phyloP scores from a whole-genome alignment of 1,284 basidiomycete genomes.

The Trametes sp. region DNA sequence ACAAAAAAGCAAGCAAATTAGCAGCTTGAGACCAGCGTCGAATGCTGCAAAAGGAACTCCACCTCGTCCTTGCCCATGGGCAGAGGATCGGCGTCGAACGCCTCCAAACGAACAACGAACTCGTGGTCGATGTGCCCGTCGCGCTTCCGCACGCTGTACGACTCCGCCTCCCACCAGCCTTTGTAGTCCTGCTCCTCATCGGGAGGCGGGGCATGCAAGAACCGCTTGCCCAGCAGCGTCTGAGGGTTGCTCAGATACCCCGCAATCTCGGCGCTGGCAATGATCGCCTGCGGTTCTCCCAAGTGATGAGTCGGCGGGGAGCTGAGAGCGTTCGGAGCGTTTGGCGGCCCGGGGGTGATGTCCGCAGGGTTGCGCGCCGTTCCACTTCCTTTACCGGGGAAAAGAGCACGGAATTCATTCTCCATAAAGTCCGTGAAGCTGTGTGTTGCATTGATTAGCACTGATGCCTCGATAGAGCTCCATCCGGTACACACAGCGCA shows the following conservation, averaged over 20 bases:
- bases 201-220: slow-evolving; percentile 5
- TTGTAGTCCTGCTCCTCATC: slow-evolving; percentile 7
- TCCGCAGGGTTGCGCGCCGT: background rate
- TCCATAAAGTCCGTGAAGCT: slow-evolving; percentile 11
- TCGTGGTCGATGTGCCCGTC: slow-evolving; percentile 16
- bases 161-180: slow-evolving; percentile 15
- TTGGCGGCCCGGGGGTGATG: slow-evolving; percentile 4
- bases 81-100: background rate
- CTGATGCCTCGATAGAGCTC: background rate
- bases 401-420: background rate
- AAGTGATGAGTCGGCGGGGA: slow-evolving; percentile 2
- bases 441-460: background rate
- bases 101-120: slow-evolving; percentile 9
- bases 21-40: slow-evolving; percentile 5
- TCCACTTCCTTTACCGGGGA: background rate
- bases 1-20: no score
- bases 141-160: slow-evolving; percentile 14
- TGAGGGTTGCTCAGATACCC: slow-evolving; percentile 7
- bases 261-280: background rate
- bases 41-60: slow-evolving; percentile 6
- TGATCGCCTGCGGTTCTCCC: slow-evolving; percentile 1
- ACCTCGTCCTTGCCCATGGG: slow-evolving; percentile 16
- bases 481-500: slow-evolving; percentile 5
- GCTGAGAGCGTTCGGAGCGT: background rate
- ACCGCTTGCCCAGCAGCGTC: slow-evolving; percentile 15